Conservation (phyloP, 2,329 filamentous ascomycete species). For the Trichoderma guizhouense region DNA sequence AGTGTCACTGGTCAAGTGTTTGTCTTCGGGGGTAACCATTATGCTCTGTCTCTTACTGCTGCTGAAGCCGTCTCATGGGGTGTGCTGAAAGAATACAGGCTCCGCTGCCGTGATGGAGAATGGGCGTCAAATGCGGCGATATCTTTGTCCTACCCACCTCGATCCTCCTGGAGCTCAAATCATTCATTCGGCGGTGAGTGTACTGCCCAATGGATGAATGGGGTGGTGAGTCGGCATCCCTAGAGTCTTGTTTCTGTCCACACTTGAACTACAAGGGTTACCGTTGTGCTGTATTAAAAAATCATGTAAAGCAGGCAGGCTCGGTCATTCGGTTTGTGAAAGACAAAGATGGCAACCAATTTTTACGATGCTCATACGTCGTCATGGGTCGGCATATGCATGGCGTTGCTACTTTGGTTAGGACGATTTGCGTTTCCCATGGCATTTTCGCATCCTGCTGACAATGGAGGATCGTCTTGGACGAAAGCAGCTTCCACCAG, state of each 20-base stretch:
- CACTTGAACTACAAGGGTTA: neutral
- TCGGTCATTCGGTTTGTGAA: neutral
- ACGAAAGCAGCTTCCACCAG: neutral
- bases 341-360: neutral
- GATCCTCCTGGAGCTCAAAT: neutral
- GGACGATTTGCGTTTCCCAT: neutral
- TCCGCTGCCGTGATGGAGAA: neutral
- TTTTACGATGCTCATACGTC: neutral
- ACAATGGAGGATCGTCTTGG: neutral
- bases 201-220: neutral
- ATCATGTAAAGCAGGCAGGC: neutral
- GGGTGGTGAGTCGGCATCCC: neutral
- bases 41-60: neutral
- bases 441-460: neutral
- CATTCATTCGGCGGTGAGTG: neutral
- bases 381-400: neutral
- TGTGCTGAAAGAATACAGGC: neutral
- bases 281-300: neutral
- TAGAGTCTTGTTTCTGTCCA: neutral
- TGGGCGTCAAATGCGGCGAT: neutral
- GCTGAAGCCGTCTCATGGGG: neutral
- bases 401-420: neutral
- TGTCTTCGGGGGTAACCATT: neutral
- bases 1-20: neutral
- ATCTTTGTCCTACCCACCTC: neutral